Evolutionary conservation across 2,329 filamentous ascomycete species (phyloP), one percentile per base, ranked within the genome.

Genomic region (Calycina herbarum): DNA sequence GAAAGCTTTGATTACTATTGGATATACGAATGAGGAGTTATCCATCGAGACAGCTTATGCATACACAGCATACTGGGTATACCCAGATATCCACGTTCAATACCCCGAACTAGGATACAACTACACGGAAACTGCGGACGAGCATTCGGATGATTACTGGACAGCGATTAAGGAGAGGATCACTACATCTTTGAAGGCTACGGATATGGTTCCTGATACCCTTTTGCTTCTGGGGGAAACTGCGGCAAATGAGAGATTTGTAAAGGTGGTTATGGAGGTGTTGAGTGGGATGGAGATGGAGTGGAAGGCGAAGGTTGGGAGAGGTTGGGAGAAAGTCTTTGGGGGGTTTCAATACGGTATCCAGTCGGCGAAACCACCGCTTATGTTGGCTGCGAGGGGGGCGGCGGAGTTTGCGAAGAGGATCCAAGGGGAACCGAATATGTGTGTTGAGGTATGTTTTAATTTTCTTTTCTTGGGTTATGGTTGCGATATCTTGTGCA

Each of bases 201-300:
- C n/a, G 13, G 24, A 29, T n/a, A n/a, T 33, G 24, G 15, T n/a
- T 63, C 75, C 78, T 27, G 59, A 64, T 7, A 59, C 64, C 0
- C 20, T 67, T 33, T n/a, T 66, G 1, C 40, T 69, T 1, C 48
- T 64, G 20, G 67, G 66, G 11, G 66, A 69, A 24, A 54, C 57
- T 40, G 66, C 62, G 1, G 58, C 61, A 15, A 62, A 67, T 20
- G 59, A 64, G 33, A 38, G 38, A 10, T 66, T 69, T 33, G 29
- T 62, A 51, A 59, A 67, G 45, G 48, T 64, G 6, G 11, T 69
- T n/a, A 59, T 59, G 45, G 65, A 66, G 35, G 67, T 64, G 8
- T 27, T 69, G 29, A 64, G 60, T 5, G 56, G 60, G 20, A 10
- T 66, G 38, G 64, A 57, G 40, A 31, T 64, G 11, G 35, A 33